A percentile compares a stretch with the other conserved stretches of the same genome.
Conservation (phyloP, 1,284 basidiomycete genomes). For the Anthracocystis panici-leucophaei region DNA sequence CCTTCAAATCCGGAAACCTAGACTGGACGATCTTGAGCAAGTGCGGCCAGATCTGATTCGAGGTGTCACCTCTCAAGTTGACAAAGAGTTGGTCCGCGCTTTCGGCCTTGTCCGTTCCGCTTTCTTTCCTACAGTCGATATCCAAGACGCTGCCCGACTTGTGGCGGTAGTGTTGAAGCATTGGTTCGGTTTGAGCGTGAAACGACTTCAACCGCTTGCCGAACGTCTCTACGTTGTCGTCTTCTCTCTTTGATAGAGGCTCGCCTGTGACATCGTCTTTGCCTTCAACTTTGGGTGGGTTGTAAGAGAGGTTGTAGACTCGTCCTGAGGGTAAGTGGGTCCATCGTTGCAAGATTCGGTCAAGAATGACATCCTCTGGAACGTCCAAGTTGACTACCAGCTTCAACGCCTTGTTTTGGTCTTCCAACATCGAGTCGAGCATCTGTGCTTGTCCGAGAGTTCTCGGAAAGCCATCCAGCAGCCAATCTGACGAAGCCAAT, state of each 20-base stretch:
- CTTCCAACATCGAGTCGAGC: slow-evolving; percentile 74
- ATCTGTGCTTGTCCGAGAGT: slow-evolving; percentile 89
- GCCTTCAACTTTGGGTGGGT: slow-evolving; percentile 86
- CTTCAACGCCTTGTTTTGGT: slow-evolving; percentile 73
- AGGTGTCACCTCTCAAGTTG: slow-evolving; percentile 82
- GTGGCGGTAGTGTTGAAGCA: slow-evolving; percentile 81
- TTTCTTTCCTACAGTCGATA: slow-evolving; percentile 19
- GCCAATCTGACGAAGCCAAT: slow-evolving; percentile 77
- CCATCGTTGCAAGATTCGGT: slow-evolving; percentile 88
- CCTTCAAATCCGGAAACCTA: slow-evolving; percentile 34
- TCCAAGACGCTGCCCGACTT: slow-evolving; percentile 70
- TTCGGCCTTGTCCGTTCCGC: slow-evolving; percentile 9
- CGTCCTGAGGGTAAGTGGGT: slow-evolving; percentile 91
- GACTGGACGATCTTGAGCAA: slow-evolving; percentile 75
- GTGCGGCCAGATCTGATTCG: slow-evolving; percentile 92
- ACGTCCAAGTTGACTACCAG: slow-evolving; percentile 92
- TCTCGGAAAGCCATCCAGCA: slow-evolving; percentile 95
- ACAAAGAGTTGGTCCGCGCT: slow-evolving; percentile 72
- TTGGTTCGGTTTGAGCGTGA: slow-evolving; percentile 87
- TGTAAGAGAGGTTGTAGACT: slow-evolving; percentile 78
- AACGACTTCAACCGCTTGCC: slow-evolving; percentile 83
- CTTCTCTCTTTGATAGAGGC: slow-evolving; percentile 85
- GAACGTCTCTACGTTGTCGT: slow-evolving; percentile 91
- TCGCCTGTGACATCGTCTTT: slow-evolving; percentile 94
- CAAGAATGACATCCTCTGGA: slow-evolving; percentile 87